Conservation (phyloP, 768 basidiomycete species). For the Calocera cornea region DNA sequence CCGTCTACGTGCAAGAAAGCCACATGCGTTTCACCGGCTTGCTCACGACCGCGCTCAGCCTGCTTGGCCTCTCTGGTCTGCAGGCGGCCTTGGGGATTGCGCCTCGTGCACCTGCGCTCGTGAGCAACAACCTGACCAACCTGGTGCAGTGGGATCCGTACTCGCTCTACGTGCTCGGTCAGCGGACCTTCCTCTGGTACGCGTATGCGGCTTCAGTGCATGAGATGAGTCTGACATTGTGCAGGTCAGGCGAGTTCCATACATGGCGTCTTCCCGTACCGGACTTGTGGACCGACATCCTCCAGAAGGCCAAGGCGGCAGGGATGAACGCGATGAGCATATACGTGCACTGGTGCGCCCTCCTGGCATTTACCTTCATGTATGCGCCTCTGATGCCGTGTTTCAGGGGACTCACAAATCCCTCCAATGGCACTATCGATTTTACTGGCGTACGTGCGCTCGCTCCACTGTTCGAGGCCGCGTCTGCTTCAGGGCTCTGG, state of each 20-base stretch:
- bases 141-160: conserved; percentile 47
- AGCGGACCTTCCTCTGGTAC: conserved; percentile 59
- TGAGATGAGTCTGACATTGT: background rate
- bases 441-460: conserved; percentile 57
- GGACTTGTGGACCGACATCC: conserved; percentile 65
- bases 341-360: conserved; percentile 47
- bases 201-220: conserved; percentile 18
- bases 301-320: conserved; percentile 68
- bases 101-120: background rate
- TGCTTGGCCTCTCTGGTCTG: background rate
- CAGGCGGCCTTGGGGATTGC: background rate
- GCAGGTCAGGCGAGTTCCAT: conserved; percentile 74
- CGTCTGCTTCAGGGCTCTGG: conserved; percentile 60
- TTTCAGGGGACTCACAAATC: conserved; percentile 55
- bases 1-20: background rate
- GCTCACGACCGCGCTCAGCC: background rate
- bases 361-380: background rate
- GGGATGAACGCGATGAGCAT: conserved; percentile 66
- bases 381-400: background rate
- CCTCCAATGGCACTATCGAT: conserved; percentile 58
- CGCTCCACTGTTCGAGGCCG: conserved; percentile 59
- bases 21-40: background rate
- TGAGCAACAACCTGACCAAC: conserved; percentile 10
- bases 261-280: conserved; percentile 70
- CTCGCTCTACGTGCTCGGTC: conserved; percentile 53